phyloP scores from a whole-genome alignment of 441 rosid genomes.

The Arabidopsis hybrid region DNA sequence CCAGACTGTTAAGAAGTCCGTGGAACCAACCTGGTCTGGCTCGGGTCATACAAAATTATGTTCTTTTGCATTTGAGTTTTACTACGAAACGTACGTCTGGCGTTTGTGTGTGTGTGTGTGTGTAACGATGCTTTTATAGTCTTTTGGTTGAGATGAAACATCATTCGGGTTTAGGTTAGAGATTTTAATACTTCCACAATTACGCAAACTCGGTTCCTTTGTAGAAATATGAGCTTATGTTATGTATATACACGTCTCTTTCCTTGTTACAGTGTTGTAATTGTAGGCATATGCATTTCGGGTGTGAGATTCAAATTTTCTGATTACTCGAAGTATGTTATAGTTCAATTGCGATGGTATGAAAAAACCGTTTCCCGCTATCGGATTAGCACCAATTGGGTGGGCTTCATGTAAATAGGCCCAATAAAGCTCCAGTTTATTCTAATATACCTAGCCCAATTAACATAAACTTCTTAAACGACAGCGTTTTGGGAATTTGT shows the following conservation, averaged over 20 bases:
- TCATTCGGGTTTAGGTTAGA: conserved; percentile 37
- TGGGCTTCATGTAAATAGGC: background rate
- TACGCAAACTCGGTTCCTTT: conserved; percentile 24
- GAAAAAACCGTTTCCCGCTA: no score
- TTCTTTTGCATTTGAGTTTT: conserved; percentile 33
- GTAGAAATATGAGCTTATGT: conserved; percentile 28
- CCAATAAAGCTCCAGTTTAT: background rate
- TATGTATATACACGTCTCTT: conserved; percentile 4
- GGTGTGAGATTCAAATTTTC: no score
- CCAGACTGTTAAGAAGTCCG: conserved; percentile 60
- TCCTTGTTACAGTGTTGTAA: background rate
- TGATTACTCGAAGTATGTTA: no score
- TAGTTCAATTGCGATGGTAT: no score
- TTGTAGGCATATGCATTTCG: no score
- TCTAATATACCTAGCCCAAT: no score
- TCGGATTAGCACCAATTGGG: no score
- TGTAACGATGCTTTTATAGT: conserved; percentile 31
- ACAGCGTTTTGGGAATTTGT: background rate
- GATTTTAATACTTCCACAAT: conserved; percentile 1
- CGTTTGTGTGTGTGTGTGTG: conserved; percentile 12
- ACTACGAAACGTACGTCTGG: background rate
- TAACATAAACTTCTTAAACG: background rate
- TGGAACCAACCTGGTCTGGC: conserved; percentile 20
- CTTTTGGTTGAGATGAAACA: conserved; percentile 42
- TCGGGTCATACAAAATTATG: background rate